phyloP scores from a whole-genome alignment of 495 filamentous ascomycete genomes.

The Entonaema liquescens region DNA sequence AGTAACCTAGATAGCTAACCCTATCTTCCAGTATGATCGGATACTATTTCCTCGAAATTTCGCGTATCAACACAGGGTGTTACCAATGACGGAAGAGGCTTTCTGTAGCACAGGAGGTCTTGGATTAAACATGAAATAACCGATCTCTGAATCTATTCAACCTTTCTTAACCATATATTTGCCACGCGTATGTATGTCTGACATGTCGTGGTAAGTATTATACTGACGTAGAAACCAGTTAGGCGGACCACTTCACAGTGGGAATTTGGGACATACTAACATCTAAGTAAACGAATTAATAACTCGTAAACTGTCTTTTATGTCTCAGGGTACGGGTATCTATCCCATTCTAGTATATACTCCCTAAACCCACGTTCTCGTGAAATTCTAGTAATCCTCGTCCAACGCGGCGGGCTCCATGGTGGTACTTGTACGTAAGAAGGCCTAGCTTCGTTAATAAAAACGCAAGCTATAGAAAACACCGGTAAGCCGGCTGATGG shows the following conservation, averaged over 20 bases:
- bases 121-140: background rate
- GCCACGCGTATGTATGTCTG: background rate
- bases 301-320: background rate
- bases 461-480: background rate
- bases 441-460: background rate
- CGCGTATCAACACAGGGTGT: background rate
- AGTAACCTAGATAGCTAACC: background rate
- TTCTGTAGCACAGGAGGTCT: background rate
- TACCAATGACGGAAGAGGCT: background rate
- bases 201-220: background rate
- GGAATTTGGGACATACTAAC: background rate
- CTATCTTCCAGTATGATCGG: background rate
- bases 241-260: background rate
- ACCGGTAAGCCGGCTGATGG: background rate
- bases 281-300: background rate
- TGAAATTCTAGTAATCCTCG: background rate
- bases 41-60: background rate
- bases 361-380: background rate
- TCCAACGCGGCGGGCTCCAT: background rate
- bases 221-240: background rate
- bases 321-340: background rate
- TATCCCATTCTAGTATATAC: background rate
- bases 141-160: background rate
- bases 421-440: background rate
- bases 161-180: background rate